Conservation (phyloP, 495 filamentous ascomycete genomes). For the Tuber borchii region DNA sequence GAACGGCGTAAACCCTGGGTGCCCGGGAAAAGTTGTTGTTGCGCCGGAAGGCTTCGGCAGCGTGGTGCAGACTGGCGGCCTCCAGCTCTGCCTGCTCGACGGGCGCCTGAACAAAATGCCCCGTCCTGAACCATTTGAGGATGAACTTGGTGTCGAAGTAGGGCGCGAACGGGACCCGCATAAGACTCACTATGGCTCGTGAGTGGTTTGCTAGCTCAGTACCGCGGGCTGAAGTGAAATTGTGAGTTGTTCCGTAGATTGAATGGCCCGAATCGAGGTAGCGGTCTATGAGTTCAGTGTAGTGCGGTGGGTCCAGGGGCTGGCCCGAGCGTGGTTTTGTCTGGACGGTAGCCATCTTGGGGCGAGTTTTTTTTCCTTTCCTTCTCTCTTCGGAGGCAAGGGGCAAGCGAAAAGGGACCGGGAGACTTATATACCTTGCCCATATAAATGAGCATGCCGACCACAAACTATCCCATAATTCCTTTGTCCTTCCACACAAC, state of each 20-base stretch:
- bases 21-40: background rate
- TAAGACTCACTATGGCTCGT: background rate
- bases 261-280: background rate
- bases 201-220: no score
- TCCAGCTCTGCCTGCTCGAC: background rate
- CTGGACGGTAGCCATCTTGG: background rate
- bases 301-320: background rate
- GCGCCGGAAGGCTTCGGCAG: background rate
- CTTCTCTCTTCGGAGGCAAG: background rate
- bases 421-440: background rate
- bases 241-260: rapidly evolving
- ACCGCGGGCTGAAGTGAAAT: background rate
- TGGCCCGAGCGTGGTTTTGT: background rate
- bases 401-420: background rate
- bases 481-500: background rate
- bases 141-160: background rate
- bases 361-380: background rate
- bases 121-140: background rate
- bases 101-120: background rate
- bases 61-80: background rate
- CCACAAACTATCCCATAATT: background rate
- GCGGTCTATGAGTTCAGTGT: background rate
- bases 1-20: background rate
- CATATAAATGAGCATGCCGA: background rate
- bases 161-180: background rate